A percentile compares a stretch with the other conserved stretches of the same genome.
Evolutionary conservation across 345 rosid species (phyloP).

Genomic region (Kernera saxatilis): DNA sequence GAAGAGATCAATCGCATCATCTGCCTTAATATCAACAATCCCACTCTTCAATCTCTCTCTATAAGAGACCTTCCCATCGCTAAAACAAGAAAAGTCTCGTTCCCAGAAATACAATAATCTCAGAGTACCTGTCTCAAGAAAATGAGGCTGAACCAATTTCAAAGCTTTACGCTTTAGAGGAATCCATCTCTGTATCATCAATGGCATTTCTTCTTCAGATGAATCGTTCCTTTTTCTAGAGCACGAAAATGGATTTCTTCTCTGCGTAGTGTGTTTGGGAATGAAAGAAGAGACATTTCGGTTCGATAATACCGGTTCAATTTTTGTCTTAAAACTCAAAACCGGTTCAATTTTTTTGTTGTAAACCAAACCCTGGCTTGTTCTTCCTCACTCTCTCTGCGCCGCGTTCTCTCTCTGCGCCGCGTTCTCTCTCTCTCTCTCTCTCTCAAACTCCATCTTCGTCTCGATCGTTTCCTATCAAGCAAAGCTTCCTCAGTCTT

Average conservation of each 20-base stretch:
- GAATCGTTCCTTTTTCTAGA: no score
- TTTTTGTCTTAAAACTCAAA: not conserved
- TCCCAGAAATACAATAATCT: not conserved
- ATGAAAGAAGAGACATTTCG: not conserved
- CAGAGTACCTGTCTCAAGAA: not conserved
- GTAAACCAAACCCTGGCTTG: conserved; percentile 15
- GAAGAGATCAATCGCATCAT: not conserved
- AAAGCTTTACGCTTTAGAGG: no score
- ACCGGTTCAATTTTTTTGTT: not conserved
- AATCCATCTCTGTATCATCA: no score
- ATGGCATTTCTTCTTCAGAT: no score
- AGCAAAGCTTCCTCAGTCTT: conserved; percentile 6
- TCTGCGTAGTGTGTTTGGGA: not conserved
- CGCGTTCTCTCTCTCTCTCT: not conserved
- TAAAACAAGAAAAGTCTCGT: not conserved
- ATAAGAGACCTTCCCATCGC: not conserved
- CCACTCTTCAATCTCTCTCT: not conserved
- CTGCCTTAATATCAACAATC: not conserved
- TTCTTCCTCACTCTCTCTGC: conserved; percentile 8
- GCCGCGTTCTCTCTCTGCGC: not conserved
- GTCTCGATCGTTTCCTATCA: not conserved
- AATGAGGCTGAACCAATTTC: not conserved
- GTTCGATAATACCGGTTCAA: conserved; percentile 3
- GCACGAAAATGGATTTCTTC: no score
- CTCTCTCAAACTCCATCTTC: not conserved